A percentile compares a stretch with the other conserved stretches of the same genome.
Conservation (phyloP, 148 eudicot genomes). For the Rhododendron henanense region DNA sequence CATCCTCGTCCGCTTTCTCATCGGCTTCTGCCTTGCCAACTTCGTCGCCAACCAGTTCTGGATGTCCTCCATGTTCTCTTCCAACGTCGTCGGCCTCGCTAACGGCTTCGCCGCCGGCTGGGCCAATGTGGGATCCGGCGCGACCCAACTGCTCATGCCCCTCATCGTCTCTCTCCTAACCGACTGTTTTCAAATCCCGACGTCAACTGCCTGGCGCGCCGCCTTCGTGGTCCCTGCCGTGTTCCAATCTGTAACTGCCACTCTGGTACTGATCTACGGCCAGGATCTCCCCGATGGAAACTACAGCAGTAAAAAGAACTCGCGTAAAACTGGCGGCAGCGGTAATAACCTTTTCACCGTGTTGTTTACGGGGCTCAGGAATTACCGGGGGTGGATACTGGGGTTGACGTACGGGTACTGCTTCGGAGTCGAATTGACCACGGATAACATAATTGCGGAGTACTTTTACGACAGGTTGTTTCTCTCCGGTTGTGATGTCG, state of each 20-base stretch:
- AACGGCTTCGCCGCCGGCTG: constrained; percentile 54
- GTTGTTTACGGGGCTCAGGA: constrained; percentile 24
- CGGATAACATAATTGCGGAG: constrained; percentile 34
- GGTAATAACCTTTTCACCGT: not conserved
- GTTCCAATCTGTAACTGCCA: constrained; percentile 28
- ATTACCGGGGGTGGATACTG: constrained; percentile 44
- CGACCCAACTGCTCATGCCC: constrained; percentile 51
- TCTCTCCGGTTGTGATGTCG: too few species aligned
- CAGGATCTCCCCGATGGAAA: constrained; percentile 41
- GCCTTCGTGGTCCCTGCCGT: constrained; percentile 39
- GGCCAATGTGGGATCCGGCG: constrained; percentile 55
- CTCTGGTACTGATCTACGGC: constrained; percentile 33
- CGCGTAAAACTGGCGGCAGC: not conserved
- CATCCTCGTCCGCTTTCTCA: constrained; percentile 35
- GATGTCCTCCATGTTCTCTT: constrained; percentile 58
- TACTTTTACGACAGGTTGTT: constrained; percentile 43
- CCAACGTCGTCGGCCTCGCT: constrained; percentile 34
- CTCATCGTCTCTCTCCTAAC: constrained; percentile 26
- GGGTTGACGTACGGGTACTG: constrained; percentile 33
- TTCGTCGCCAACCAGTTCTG: constrained; percentile 58
- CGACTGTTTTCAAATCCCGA: not conserved
- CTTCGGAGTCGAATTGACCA: constrained; percentile 46
- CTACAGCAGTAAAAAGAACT: not conserved
- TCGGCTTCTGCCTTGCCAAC: constrained; percentile 49
- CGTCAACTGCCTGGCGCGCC: constrained; percentile 38